Evolutionary conservation across 257 asterid species (phyloP).

Genomic region (Fraxinus anomala): DNA sequence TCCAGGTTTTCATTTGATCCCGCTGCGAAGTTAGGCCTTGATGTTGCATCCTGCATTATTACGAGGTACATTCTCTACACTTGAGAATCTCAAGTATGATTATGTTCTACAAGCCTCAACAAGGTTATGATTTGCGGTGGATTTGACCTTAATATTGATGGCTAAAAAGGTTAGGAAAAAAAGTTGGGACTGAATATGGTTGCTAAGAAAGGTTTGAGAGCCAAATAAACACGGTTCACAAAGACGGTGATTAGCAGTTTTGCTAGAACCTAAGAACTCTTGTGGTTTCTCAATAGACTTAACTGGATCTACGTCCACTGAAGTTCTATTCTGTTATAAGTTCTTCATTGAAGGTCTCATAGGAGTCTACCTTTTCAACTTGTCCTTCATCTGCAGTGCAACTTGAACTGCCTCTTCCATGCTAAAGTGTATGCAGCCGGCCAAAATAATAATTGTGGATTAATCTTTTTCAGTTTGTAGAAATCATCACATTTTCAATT

Average conservation of each 20-base stretch:
- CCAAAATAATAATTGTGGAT: not conserved
- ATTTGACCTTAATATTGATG: not conserved
- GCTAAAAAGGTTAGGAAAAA: not conserved
- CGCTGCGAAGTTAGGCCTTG: constrained; percentile 73
- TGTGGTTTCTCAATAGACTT: not conserved
- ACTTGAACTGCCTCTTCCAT: not conserved
- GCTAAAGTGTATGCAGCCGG: not conserved
- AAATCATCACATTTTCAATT: not conserved
- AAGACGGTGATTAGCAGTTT: not conserved
- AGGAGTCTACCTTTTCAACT: not conserved
- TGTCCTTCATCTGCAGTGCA: not conserved
- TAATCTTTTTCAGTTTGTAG: not conserved
- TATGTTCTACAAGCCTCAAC: constrained; percentile 16
- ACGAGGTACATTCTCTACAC: constrained; percentile 59
- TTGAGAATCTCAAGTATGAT: constrained; percentile 19
- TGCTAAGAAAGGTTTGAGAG: not conserved
- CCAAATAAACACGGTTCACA: not conserved
- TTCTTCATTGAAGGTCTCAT: not conserved
- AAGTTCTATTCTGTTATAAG: not conserved
- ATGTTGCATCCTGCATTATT: constrained; percentile 87
- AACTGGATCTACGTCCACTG: not conserved
- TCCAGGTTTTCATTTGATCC: constrained; percentile 93
- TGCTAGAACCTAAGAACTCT: not conserved
- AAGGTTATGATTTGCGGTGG: not conserved
- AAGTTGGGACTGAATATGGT: constrained; percentile 1